Conservation (phyloP, 2,329 filamentous ascomycete species). For the Aureobasidium sp. region DNA sequence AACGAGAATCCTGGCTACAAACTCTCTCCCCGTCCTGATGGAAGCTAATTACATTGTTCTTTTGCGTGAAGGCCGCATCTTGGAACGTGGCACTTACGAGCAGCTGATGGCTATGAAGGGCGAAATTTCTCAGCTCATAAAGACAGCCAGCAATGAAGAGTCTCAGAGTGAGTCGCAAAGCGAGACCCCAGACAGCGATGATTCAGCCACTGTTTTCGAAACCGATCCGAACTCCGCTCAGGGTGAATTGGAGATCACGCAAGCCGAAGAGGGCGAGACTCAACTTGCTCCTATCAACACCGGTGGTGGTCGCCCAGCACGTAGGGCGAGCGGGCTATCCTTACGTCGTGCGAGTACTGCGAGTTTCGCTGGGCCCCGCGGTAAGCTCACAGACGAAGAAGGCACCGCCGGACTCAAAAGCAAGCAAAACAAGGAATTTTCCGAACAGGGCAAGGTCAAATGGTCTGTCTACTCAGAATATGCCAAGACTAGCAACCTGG, state of each 20-base stretch:
- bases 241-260: conserved; percentile 49
- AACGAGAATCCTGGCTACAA: conserved; percentile 88
- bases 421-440: conserved; percentile 78
- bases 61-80: conserved; percentile 72
- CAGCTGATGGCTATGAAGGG: conserved; percentile 93
- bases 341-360: conserved; percentile 85
- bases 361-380: conserved; percentile 78
- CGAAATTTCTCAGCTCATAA: conserved; percentile 76
- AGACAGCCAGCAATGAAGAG: conserved; percentile 57
- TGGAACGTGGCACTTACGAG: conserved; percentile 83
- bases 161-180: conserved; percentile 35
- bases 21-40: conserved; percentile 83
- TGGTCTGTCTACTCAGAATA: conserved; percentile 94
- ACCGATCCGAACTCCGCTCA: conserved; percentile 41
- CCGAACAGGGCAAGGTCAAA: conserved; percentile 95
- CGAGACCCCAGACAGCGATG: conserved; percentile 54
- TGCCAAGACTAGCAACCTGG: conserved; percentile 85
- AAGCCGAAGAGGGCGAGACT: conserved; percentile 63
- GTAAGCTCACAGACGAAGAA: conserved; percentile 80
- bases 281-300: conserved; percentile 68
- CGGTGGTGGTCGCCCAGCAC: conserved; percentile 48
- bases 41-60: conserved; percentile 86
- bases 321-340: conserved; percentile 64
- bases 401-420: conserved; percentile 58
- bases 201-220: conserved; percentile 54